These are phyloP conservation scores for Prosopis cineraria DNA, from an alignment of 306 rosid species.

Conservation along the genomic window DNA sequence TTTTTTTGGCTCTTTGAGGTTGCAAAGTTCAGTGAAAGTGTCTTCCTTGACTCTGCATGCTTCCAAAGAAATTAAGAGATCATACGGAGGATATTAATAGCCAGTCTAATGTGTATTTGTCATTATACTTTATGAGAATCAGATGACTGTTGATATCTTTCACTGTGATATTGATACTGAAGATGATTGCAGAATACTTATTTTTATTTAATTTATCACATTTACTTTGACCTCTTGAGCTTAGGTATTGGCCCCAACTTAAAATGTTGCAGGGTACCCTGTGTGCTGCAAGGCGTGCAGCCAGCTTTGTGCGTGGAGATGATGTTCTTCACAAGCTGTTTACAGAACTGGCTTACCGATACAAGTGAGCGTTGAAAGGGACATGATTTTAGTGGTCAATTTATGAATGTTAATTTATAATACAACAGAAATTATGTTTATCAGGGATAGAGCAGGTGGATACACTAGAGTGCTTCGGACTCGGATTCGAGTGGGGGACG, in stretches of 20 bases:
- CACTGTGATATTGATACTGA: not conserved
- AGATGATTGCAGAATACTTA: not conserved
- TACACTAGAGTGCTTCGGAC: conserved; percentile 92
- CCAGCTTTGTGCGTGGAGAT: conserved; percentile 86
- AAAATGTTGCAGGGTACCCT: conserved; percentile 62
- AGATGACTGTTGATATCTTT: not conserved
- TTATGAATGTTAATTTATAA: conserved; percentile 9
- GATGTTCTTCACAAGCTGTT: conserved; percentile 92
- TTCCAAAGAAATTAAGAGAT: not conserved
- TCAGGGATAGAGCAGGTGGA: conserved; percentile 92
- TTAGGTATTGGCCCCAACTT: not conserved
- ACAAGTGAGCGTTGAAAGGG: conserved; percentile 55
- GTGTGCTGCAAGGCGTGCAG: conserved; percentile 84
- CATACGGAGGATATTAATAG: not conserved
- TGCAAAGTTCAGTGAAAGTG: not conserved
- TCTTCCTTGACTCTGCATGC: not conserved
- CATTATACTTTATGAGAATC: not conserved
- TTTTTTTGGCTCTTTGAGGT: not conserved
- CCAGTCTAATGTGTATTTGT: not conserved
- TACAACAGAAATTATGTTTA: conserved; percentile 31
- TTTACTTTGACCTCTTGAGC: conserved; percentile 19
- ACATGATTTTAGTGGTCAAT: conserved; percentile 1
- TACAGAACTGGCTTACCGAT: conserved; percentile 89
- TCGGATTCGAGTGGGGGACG: conserved; percentile 93
- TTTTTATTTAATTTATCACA: not conserved